Conservation (phyloP, 106 monocot species). For the Apostasia shenzhenica region DNA sequence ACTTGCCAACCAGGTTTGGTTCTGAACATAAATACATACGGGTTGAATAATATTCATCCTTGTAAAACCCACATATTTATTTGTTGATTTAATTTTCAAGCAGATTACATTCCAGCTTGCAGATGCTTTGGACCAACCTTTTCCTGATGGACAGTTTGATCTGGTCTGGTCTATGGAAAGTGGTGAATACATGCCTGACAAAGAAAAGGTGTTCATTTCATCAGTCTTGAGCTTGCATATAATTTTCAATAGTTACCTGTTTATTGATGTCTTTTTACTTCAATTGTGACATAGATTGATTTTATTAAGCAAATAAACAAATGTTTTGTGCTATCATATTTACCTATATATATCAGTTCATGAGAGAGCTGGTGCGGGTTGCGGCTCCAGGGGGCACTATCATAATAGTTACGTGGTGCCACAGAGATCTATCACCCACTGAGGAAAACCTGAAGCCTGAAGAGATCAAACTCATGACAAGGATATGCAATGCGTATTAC, state of each 20-base stretch:
- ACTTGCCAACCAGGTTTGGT: constrained; percentile 34
- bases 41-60: no score
- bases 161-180: constrained; percentile 94
- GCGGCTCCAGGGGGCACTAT: constrained; percentile 85
- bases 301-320: not conserved
- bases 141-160: constrained; percentile 73
- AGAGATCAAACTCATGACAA: constrained; percentile 61
- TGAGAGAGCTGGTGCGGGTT: constrained; percentile 74
- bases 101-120: constrained; percentile 77
- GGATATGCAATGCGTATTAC: constrained; percentile 59
- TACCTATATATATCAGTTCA: constrained; percentile 43
- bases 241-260: not conserved
- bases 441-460: constrained; percentile 59
- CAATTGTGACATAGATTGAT: not conserved
- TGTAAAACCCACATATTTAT: not conserved
- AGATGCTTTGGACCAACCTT: constrained; percentile 78
- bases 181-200: constrained; percentile 87
- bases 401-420: constrained; percentile 94
- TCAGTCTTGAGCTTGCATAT: no score
- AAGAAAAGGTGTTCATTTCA: constrained; percentile 31
- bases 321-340: not conserved
- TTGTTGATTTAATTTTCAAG: not conserved
- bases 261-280: not conserved
- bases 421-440: constrained; percentile 55
- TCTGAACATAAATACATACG: not conserved